Evolutionary conservation across 768 basidiomycete species (phyloP).

Genomic region (Auriscalpium vulgare): DNA sequence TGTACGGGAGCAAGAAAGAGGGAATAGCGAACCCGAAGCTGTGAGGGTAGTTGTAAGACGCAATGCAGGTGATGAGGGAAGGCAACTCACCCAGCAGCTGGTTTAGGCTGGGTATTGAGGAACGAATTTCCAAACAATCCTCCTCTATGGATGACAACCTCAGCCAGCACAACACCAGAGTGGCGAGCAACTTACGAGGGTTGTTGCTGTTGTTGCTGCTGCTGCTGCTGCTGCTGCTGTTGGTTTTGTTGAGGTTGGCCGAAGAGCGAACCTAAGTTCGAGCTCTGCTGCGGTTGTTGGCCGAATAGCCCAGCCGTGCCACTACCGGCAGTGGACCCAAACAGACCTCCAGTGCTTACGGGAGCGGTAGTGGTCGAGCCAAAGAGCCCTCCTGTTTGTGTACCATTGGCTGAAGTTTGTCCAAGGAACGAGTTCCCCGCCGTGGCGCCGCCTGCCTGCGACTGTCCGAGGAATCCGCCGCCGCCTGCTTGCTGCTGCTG

Average conservation of each 20-base stretch:
- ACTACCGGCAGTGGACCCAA: constrained; percentile 11
- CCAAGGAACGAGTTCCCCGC: no score
- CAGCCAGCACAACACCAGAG: neutral
- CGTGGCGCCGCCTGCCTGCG: no score
- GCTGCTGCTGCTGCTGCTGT: constrained; percentile 16
- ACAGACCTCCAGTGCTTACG: constrained; percentile 11
- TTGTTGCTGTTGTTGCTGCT: constrained; percentile 15
- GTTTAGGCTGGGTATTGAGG: neutral
- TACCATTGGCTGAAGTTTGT: no score
- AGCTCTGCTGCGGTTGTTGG: constrained; percentile 21
- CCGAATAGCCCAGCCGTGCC: neutral
- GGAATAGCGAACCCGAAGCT: constrained; percentile 8
- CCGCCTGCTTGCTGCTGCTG: no score
- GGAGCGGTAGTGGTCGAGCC: constrained; percentile 14
- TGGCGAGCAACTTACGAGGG: neutral
- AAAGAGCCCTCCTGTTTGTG: no score
- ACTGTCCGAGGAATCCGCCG: no score
- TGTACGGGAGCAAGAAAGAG: no score
- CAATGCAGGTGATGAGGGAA: no score
- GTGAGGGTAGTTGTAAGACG: neutral
- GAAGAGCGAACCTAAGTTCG: constrained; percentile 21
- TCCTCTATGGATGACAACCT: neutral
- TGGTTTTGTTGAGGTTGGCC: constrained; percentile 10
- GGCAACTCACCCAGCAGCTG: no score
- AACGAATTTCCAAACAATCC: neutral